Evolutionary conservation across 768 basidiomycete genomes (phyloP).

Genomic region (Strobilomyces echinocephalus): DNA sequence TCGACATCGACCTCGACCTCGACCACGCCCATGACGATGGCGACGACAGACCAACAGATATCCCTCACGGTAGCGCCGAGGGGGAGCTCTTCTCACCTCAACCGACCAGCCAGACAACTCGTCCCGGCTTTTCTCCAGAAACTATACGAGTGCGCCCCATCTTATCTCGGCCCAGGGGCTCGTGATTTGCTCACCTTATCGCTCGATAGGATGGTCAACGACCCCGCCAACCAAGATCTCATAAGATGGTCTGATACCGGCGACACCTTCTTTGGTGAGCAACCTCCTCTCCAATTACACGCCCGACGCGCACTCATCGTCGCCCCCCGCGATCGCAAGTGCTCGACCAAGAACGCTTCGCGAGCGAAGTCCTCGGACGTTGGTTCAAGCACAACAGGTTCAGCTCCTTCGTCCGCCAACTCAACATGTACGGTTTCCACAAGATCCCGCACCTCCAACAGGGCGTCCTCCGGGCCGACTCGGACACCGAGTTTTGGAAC

Average conservation of each 20-base stretch:
- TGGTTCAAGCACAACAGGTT: conserved; percentile 99
- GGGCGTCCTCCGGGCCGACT: conserved; percentile 81
- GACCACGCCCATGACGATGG: conserved; percentile 18
- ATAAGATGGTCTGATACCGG: conserved; percentile 91
- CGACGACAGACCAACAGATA: conserved; percentile 54
- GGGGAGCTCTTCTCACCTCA: conserved; percentile 37
- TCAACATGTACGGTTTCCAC: conserved; percentile 97
- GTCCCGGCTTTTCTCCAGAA: conserved; percentile 91
- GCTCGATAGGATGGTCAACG: conserved; percentile 79
- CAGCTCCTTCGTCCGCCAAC: conserved; percentile 88
- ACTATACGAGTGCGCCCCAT: conserved; percentile 68
- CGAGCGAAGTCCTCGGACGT: conserved; percentile 80
- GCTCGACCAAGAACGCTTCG: conserved; percentile 86
- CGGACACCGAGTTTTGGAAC: conserved; percentile 82
- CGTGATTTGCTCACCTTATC: conserved; percentile 9
- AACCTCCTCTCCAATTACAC: not conserved
- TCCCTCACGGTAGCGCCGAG: conserved; percentile 47
- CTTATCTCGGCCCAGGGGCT: conserved; percentile 10
- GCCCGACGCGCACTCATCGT: not conserved
- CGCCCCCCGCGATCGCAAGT: conserved; percentile 43
- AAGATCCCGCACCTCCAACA: conserved; percentile 96
- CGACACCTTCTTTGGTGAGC: conserved; percentile 84
- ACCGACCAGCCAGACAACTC: conserved; percentile 43
- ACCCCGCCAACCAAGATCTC: conserved; percentile 72
- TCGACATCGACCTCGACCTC: not conserved